These are phyloP conservation scores for Tilletia setariae DNA, from an alignment of 1,284 basidiomycete genomes.

Conservation along the genomic window DNA sequence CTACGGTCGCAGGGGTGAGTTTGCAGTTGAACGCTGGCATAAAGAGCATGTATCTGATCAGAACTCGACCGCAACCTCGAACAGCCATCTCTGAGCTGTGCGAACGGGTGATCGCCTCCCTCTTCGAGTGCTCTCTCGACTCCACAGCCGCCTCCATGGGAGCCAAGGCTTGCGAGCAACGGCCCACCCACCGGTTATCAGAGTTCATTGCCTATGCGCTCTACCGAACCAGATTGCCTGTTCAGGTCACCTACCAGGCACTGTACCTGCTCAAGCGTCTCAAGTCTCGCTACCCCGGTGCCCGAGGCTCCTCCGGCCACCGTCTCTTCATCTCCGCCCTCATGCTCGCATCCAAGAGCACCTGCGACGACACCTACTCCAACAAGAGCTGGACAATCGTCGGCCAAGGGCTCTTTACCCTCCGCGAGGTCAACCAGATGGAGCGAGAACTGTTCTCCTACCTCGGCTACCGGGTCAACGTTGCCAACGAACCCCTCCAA, in stretches of 20 bases:
- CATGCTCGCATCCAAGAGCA: conserved; percentile 53
- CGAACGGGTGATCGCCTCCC: conserved; percentile 45
- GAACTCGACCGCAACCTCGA: neutral
- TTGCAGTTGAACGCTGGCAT: neutral
- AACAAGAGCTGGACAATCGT: conserved; percentile 55
- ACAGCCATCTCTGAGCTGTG: conserved; percentile 42
- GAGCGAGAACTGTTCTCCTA: conserved; percentile 54
- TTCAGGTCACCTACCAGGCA: conserved; percentile 50
- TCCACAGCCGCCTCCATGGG: conserved; percentile 37
- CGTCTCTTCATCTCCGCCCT: conserved; percentile 54
- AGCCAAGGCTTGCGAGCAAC: conserved; percentile 14
- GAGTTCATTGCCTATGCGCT: conserved; percentile 54
- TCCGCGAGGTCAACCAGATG: conserved; percentile 54
- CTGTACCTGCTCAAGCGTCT: conserved; percentile 49
- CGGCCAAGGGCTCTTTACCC: conserved; percentile 50
- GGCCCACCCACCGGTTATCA: conserved; percentile 44
- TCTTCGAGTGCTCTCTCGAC: conserved; percentile 48
- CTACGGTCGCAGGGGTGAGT: conserved; percentile 42
- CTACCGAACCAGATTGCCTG: conserved; percentile 50
- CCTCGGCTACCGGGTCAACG: conserved; percentile 50
- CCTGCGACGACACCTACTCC: conserved; percentile 53
- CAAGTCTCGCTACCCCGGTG: conserved; percentile 52
- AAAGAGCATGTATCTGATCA: neutral
- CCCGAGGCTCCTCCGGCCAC: conserved; percentile 53
- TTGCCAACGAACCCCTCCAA: conserved; percentile 42